Conservation (phyloP, 2,329 filamentous ascomycete genomes). For the Didymella sp. region DNA sequence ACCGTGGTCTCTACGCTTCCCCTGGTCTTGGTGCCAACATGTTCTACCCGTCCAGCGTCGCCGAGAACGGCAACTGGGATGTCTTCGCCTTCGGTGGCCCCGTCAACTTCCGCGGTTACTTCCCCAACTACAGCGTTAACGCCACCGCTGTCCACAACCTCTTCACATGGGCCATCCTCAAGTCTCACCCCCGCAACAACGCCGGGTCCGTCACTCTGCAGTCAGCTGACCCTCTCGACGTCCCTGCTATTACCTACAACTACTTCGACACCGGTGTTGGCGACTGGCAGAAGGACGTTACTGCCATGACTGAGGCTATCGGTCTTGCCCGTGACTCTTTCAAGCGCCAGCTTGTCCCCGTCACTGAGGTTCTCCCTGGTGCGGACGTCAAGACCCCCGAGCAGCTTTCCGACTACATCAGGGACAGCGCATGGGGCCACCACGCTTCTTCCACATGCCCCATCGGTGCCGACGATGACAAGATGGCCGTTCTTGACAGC, state of each 20-base stretch:
- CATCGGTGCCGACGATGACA: slow-evolving; percentile 60
- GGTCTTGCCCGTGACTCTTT: slow-evolving; percentile 58
- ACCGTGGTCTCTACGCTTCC: slow-evolving; percentile 57
- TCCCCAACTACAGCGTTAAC: slow-evolving; percentile 62
- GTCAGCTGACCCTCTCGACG: slow-evolving; percentile 68
- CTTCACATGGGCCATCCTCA: slow-evolving; percentile 63
- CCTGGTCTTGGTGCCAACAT: slow-evolving; percentile 62
- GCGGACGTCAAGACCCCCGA: slow-evolving; percentile 50
- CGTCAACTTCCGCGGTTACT: slow-evolving; percentile 63
- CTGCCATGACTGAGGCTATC: slow-evolving; percentile 62
- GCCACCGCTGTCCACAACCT: slow-evolving; percentile 57
- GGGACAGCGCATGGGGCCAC: slow-evolving; percentile 54
- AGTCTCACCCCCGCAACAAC: slow-evolving; percentile 68
- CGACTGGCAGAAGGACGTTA: slow-evolving; percentile 64
- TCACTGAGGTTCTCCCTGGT: slow-evolving; percentile 58
- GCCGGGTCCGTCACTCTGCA: slow-evolving; percentile 67
- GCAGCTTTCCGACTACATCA: slow-evolving; percentile 38
- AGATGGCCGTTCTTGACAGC: slow-evolving; percentile 61
- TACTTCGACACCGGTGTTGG: slow-evolving; percentile 60
- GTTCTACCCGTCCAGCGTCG: slow-evolving; percentile 51
- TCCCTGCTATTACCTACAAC: slow-evolving; percentile 62
- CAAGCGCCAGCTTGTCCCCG: slow-evolving; percentile 44
- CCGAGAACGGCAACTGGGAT: slow-evolving; percentile 60
- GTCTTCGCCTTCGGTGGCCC: slow-evolving; percentile 64
- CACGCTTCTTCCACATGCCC: slow-evolving; percentile 65